These are phyloP conservation scores for Exophiala spinifera DNA, from an alignment of 2,329 filamentous ascomycete genomes.

Conservation along the genomic window DNA sequence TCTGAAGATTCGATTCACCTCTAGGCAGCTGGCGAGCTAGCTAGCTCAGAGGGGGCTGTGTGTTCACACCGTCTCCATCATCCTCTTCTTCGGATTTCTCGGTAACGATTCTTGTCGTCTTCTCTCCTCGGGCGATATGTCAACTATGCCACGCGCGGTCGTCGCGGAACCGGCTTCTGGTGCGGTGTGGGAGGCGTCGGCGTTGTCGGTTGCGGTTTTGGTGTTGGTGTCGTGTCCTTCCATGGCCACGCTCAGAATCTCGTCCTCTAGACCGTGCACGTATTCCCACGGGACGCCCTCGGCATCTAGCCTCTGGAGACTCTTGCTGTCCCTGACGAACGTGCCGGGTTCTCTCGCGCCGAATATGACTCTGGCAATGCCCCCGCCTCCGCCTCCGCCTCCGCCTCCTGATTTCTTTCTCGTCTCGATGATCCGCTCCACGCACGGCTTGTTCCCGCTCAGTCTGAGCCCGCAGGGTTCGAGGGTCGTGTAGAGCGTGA, in stretches of 20 bases:
- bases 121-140: conserved; percentile 40
- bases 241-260: conserved; percentile 78
- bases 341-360: conserved; percentile 86
- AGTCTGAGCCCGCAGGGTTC: conserved; percentile 52
- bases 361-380: conserved; percentile 75
- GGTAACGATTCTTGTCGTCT: conserved; percentile 37
- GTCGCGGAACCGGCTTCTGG: too few species aligned
- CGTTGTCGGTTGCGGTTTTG: too few species aligned
- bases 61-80: conserved; percentile 38
- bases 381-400: conserved; percentile 34
- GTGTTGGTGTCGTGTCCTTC: conserved; percentile 64
- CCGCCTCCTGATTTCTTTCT: conserved; percentile 21
- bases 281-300: conserved; percentile 72
- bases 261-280: conserved; percentile 70
- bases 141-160: conserved; percentile 33
- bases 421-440: conserved; percentile 68
- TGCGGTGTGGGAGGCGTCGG: too few species aligned
- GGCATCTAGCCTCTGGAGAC: conserved; percentile 65
- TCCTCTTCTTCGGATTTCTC: conserved; percentile 47
- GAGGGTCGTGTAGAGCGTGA: conserved; percentile 85
- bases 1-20: too few species aligned
- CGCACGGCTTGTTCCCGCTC: conserved; percentile 54
- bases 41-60: too few species aligned
- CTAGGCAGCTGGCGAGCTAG: too few species aligned
- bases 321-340: conserved; percentile 80